Evolutionary conservation across 768 basidiomycete genomes (phyloP).

Genomic region (Podaxis sp.): DNA sequence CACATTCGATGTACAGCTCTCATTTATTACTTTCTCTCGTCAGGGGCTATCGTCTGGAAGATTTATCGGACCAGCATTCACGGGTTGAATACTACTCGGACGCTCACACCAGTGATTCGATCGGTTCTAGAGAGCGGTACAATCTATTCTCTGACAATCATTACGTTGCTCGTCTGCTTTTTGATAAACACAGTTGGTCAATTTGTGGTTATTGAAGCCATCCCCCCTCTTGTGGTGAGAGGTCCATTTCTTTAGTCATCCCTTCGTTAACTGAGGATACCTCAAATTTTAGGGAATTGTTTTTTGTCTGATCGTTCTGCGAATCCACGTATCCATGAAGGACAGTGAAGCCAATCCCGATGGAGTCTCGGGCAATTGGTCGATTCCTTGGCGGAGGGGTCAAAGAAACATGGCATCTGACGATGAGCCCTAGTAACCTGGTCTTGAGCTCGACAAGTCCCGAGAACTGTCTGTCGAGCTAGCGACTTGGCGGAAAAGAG

Average conservation of each 20-base stretch:
- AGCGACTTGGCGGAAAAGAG: no score
- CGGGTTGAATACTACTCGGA: not conserved
- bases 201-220: not conserved
- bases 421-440: no score
- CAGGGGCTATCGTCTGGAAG: not conserved
- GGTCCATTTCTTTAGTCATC: not conserved
- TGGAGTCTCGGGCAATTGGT: not conserved
- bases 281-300: not conserved
- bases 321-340: not conserved
- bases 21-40: not conserved
- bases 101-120: not conserved
- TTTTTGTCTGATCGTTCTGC: constrained; percentile 1
- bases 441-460: no score
- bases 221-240: not conserved
- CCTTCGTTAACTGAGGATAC: not conserved
- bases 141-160: not conserved
- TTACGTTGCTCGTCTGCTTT: not conserved
- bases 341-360: not conserved
- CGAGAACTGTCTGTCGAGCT: no score
- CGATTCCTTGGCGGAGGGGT: not conserved
- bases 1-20: no score
- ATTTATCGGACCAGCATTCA: not conserved
- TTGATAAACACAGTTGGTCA: not conserved
- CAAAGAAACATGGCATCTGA: not conserved
- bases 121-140: not conserved